Conservation (phyloP, 495 filamentous ascomycete species). For the Penicillium paxilli region DNA sequence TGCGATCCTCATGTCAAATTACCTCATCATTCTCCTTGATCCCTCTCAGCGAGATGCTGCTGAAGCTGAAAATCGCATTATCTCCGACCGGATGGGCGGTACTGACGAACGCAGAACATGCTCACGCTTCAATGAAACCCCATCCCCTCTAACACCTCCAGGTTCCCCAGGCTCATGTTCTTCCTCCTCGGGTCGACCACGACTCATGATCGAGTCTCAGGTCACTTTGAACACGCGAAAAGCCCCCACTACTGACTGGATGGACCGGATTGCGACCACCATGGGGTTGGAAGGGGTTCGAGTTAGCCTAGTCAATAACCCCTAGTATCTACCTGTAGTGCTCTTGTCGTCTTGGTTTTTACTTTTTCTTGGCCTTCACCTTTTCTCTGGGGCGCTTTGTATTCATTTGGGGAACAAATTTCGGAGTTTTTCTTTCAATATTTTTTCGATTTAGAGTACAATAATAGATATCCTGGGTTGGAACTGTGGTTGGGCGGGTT, state of each 20-base stretch:
- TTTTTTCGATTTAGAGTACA: too few species aligned
- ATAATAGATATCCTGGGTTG: too few species aligned
- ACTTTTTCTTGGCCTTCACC: too few species aligned
- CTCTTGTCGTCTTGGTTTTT: not conserved
- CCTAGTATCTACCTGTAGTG: not conserved
- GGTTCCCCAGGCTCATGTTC: conserved; percentile 21
- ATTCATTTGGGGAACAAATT: too few species aligned
- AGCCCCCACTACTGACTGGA: conserved; percentile 28
- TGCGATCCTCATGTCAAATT: conserved; percentile 26
- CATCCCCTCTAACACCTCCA: conserved; percentile 13
- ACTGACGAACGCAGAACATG: not conserved
- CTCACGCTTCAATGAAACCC: not conserved
- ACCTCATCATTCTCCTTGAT: conserved; percentile 24
- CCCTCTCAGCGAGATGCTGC: conserved; percentile 20
- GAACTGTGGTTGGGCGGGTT: too few species aligned
- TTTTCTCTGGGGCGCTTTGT: not conserved
- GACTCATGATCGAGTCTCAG: conserved; percentile 20
- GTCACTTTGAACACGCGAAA: conserved; percentile 21
- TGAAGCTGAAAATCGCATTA: conserved; percentile 16
- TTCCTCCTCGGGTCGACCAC: conserved; percentile 12
- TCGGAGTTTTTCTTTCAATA: too few species aligned
- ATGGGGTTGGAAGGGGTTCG: conserved; percentile 30
- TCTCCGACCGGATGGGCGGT: conserved; percentile 5
- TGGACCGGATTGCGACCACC: conserved; percentile 27
- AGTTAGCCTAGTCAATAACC: conserved; percentile 14